Evolutionary conservation across 2,329 filamentous ascomycete species (phyloP).

Genomic region (Trichophyton benhamiae): DNA sequence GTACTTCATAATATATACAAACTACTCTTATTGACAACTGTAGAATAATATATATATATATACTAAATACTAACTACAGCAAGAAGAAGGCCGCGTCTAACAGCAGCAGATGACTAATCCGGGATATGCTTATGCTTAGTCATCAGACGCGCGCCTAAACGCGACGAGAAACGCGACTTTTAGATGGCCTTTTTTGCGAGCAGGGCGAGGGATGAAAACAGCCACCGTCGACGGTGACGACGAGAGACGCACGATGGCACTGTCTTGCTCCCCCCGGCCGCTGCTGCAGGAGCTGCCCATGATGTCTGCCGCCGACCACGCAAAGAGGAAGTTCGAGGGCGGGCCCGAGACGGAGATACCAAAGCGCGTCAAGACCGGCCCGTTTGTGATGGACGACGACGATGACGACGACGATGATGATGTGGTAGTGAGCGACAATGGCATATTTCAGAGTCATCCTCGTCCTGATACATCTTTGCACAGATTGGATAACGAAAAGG

Average conservation of each 20-base stretch:
- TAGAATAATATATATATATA: no score
- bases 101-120: no score
- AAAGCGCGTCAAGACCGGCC: conserved; percentile 32
- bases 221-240: background rate
- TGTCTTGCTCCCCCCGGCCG: conserved; percentile 6
- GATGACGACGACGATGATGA: conserved; percentile 30
- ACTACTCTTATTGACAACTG: no score
- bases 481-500: background rate
- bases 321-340: conserved; percentile 30
- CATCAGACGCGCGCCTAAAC: background rate
- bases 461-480: background rate
- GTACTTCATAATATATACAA: no score
- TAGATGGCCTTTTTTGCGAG: background rate
- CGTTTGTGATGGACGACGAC: conserved; percentile 33
- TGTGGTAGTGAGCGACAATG: conserved; percentile 20
- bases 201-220: background rate
- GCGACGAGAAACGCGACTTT: background rate
- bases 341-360: conserved; percentile 17
- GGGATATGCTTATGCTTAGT: background rate
- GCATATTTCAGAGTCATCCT: background rate
- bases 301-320: conserved; percentile 12
- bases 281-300: background rate
- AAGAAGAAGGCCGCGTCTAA: no score
- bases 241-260: conserved; percentile 1
- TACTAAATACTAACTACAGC: no score